Evolutionary conservation across 139 green algal species (phyloP).

Genomic region (Chlorella sp.): DNA sequence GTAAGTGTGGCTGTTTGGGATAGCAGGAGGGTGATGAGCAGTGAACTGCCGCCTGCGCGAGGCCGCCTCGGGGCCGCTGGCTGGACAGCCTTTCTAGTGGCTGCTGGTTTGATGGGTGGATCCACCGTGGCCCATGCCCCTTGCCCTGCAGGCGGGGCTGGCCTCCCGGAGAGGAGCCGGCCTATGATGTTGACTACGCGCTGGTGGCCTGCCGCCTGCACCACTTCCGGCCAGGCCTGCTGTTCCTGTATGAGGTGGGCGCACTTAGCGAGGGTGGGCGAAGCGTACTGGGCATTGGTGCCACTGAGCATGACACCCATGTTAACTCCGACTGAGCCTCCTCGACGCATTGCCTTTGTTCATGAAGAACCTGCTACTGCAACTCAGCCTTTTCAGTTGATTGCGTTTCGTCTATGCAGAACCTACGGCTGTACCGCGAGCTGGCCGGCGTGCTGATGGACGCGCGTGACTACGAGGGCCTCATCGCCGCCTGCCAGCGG

Average conservation of each 20-base stretch:
- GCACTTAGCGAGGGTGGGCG: too few relatives aligned
- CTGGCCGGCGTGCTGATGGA: constrained; percentile 78
- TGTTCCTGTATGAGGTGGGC: constrained; percentile 88
- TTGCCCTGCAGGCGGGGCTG: constrained; percentile 64
- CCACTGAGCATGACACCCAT: too few relatives aligned
- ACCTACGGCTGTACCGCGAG: constrained; percentile 81
- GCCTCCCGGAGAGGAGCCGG: constrained; percentile 63
- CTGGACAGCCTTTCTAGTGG: too few relatives aligned
- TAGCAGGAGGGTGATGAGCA: too few relatives aligned
- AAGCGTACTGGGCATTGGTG: too few relatives aligned
- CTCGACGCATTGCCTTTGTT: too few relatives aligned
- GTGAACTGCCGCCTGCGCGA: too few relatives aligned
- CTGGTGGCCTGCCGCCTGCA: constrained; percentile 89
- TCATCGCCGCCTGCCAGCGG: constrained; percentile 78
- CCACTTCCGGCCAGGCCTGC: constrained; percentile 72
- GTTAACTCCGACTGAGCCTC: too few relatives aligned
- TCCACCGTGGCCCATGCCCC: too few relatives aligned
- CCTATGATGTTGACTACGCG: constrained; percentile 90
- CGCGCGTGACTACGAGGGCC: constrained; percentile 63
- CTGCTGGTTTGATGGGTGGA: too few relatives aligned
- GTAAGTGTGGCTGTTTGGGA: constrained; percentile 26
- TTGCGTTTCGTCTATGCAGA: background rate
- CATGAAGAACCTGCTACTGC: too few relatives aligned
- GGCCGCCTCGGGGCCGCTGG: too few relatives aligned
- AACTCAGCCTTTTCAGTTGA: background rate